These are phyloP conservation scores for Cordyceps farinosa DNA, from an alignment of 2,329 filamentous ascomycete genomes.

Conservation along the genomic window DNA sequence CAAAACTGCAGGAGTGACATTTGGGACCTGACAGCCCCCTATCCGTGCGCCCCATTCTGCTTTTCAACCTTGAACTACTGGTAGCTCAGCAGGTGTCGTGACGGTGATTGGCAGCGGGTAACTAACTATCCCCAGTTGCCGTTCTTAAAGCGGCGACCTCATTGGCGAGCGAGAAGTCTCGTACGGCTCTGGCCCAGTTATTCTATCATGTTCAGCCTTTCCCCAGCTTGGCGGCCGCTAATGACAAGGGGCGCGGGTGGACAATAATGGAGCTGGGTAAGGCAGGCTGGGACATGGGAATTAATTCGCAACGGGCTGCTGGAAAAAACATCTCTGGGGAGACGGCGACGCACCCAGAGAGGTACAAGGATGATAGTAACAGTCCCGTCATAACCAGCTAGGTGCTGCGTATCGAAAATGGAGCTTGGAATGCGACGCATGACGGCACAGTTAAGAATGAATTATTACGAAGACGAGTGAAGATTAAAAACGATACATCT, in stretches of 20 bases:
- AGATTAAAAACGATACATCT: background rate
- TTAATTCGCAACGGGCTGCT: background rate
- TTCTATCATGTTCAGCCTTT: background rate
- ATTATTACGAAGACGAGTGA: background rate
- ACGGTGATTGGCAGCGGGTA: background rate
- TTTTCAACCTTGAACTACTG: background rate
- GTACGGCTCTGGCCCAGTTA: slow-evolving; percentile 10
- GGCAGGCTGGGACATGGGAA: background rate
- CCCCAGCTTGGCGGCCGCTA: background rate
- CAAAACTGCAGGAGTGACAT: background rate
- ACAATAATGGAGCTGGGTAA: background rate
- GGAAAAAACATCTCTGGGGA: background rate
- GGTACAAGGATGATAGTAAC: no score
- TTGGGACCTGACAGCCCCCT: background rate
- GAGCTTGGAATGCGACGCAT: background rate
- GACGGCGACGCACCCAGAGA: no score
- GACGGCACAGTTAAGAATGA: background rate
- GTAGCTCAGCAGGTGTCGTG: background rate
- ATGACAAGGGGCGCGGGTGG: background rate
- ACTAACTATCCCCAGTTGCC: no score
- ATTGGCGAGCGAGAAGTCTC: slow-evolving; percentile 1
- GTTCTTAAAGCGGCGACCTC: no score
- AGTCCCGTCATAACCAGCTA: no score
- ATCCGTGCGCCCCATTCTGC: background rate
- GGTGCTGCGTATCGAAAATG: no score